Evolutionary conservation across 2,329 filamentous ascomycete species (phyloP), one percentile per base, ranked within the genome.

Genomic region (Cadophora malorum): DNA sequence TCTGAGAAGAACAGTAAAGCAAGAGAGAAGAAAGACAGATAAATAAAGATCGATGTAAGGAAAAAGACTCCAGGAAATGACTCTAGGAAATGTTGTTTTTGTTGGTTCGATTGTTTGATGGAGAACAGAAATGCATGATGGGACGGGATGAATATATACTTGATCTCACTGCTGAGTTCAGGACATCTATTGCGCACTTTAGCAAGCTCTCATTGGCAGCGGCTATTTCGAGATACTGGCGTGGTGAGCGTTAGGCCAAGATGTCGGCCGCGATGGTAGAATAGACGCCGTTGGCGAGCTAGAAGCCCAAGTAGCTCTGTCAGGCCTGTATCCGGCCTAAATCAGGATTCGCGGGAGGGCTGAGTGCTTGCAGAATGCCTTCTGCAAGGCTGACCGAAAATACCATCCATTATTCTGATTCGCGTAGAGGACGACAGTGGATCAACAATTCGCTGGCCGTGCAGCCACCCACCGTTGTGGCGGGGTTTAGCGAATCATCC

Each of bases 91-190:
- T 50, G 67, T 49, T 65, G 53, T 67, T 70, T 70, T 71, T 68
- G 45, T 28, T 58, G 67, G 52, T 68, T 71, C 72, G 69, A 68
- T 67, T 64, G 62, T 70, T 66, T 67, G 69, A 69, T 71, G 68
- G 14, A 53, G 68, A 69, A 47, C 31, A 33, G 35, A 59, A 63
- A 45, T 63, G 45, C 52, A 56, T 62, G 52, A 28, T 58, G 56
- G 52, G 63, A 33, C 53, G 38, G 33, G 25, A 14, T 25, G 28
- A 35, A 50, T 68, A 68, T 68, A 68, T 68, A 65, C 59, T 52
- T 28, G n/a, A 47, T 60, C 23, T 53, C 33, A 55, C 41, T 28
- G 38, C 52, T 25, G 52, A 64, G 38, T 35, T 16, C 35, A 56
- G 7, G 21, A 56, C 10, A 21, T 6, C 14, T 19, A 23, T 25